Evolutionary conservation across 202 grass and related monocot species (phyloP).

Genomic region (Cymbopogon flexuosus): DNA sequence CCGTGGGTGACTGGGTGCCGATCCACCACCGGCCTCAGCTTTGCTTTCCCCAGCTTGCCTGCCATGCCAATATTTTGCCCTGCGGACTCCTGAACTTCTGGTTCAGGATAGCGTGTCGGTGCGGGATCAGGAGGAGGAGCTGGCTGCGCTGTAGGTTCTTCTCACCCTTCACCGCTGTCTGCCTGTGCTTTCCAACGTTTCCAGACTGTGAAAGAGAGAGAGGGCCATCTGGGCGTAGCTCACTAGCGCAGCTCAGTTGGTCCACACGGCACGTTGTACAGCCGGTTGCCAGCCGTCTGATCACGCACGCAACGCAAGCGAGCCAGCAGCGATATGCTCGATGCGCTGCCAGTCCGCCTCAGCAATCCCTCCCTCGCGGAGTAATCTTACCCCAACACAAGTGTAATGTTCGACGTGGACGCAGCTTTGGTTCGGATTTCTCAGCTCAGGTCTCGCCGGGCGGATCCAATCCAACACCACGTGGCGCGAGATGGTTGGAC

Average conservation of each 20-base stretch:
- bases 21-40: neutral
- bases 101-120: conserved; percentile 19
- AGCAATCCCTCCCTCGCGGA: neutral
- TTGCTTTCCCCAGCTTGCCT: neutral
- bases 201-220: conserved; percentile 16
- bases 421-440: too few species aligned
- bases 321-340: neutral
- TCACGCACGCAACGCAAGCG: neutral
- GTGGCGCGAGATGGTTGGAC: neutral
- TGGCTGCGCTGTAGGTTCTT: neutral
- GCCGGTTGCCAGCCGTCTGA: neutral
- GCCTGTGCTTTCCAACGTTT: neutral
- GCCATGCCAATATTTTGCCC: neutral
- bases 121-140: neutral
- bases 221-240: neutral
- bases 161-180: neutral
- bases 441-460: too few species aligned
- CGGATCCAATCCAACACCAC: too few species aligned
- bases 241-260: neutral
- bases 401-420: neutral
- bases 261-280: neutral
- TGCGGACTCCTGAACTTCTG: neutral
- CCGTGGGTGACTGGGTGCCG: neutral
- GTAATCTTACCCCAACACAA: neutral
- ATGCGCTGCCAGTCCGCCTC: neutral